These are phyloP conservation scores for Berkeleyomyces rouxiae DNA, from an alignment of 2,329 filamentous ascomycete species.

Conservation along the genomic window DNA sequence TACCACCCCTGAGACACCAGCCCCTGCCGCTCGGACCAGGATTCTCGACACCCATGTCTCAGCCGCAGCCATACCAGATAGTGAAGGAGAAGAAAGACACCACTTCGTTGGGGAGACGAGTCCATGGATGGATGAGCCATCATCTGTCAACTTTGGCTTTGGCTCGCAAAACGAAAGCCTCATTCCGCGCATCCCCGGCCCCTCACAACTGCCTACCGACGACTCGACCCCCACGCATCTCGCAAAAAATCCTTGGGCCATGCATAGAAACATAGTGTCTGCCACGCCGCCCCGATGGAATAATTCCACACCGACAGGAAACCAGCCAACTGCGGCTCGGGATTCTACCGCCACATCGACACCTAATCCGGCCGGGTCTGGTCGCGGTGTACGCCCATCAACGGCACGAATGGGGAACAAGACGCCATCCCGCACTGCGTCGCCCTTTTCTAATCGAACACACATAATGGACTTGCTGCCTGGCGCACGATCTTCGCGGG, in stretches of 20 bases:
- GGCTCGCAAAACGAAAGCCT: conserved; percentile 2
- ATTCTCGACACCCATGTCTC: conserved; percentile 8
- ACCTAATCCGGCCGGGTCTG: background rate
- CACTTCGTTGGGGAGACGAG: background rate
- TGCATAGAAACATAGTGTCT: background rate
- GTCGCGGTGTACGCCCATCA: background rate
- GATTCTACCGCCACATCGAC: background rate
- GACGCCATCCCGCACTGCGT: background rate
- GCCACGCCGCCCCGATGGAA: background rate
- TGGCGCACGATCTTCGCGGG: conserved; percentile 2
- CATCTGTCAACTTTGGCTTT: conserved; percentile 9
- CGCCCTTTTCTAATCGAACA: background rate
- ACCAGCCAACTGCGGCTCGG: background rate
- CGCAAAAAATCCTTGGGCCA: conserved; percentile 11
- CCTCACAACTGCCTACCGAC: conserved; percentile 11
- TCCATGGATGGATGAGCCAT: conserved; percentile 13
- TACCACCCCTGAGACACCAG: conserved; percentile 12
- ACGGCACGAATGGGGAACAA: background rate
- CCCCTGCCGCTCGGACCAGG: conserved; percentile 12
- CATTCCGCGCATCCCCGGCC: conserved; percentile 8
- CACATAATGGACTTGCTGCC: conserved; percentile 12
- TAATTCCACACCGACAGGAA: background rate
- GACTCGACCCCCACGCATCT: conserved; percentile 5
- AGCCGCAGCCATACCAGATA: background rate
- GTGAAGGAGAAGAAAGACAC: background rate